Percentiles rank a stretch among this genome's conserved stretches.
phyloP scores from a whole-genome alignment of 2,329 filamentous ascomycete species.

The Scedosporium apiospermum region DNA sequence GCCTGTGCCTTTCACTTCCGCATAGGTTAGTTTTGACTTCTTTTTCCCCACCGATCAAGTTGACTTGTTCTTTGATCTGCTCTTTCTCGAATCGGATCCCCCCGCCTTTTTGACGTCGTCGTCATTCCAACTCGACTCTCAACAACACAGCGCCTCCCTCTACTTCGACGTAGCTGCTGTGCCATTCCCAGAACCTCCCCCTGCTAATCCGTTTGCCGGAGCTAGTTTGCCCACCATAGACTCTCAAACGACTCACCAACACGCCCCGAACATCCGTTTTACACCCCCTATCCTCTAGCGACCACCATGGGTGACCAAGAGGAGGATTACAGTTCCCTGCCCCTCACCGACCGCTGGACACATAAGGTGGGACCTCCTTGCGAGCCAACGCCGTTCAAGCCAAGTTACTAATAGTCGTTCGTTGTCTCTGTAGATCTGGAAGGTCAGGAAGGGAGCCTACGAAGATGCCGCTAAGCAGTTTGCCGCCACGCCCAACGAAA shows the following conservation, averaged over 20 bases:
- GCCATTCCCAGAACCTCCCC: background rate
- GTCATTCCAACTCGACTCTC: background rate
- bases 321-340: conserved; percentile 73
- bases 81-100: background rate
- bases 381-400: background rate
- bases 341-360: conserved; percentile 68
- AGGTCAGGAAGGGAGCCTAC: conserved; percentile 90
- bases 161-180: background rate
- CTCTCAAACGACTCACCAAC: background rate
- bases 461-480: conserved; percentile 88
- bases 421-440: conserved; percentile 62
- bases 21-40: background rate
- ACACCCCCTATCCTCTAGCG: conserved; percentile 5
- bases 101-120: background rate
- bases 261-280: background rate
- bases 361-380: conserved; percentile 57
- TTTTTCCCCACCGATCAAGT: background rate
- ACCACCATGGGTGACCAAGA: conserved; percentile 67
- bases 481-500: conserved; percentile 73
- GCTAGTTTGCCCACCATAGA: background rate
- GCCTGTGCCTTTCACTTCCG: background rate
- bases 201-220: background rate
- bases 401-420: conserved; percentile 9
- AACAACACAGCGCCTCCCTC: background rate
- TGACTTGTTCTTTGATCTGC: background rate